A percentile compares a stretch with the other conserved stretches of the same genome.
Evolutionary conservation across 2,329 filamentous ascomycete species (phyloP).

Genomic region (Trichoderma atroviride): DNA sequence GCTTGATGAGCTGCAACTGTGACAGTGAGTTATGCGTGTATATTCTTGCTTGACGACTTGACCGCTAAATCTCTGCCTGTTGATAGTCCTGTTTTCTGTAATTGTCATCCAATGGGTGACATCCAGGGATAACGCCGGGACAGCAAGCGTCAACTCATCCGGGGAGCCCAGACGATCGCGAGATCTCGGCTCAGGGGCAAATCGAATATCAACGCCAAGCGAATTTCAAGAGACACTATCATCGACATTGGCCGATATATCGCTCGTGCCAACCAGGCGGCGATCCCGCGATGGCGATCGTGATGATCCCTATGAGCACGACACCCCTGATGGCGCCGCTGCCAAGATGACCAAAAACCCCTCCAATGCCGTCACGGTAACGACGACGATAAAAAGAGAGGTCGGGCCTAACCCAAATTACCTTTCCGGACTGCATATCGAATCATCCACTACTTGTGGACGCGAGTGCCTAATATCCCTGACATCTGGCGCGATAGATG

Average conservation of each 20-base stretch:
- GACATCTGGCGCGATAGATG: background rate
- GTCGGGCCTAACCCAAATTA: conserved; percentile 29
- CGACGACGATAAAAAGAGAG: conserved; percentile 44
- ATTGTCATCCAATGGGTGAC: conserved; percentile 65
- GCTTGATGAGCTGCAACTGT: conserved; percentile 65
- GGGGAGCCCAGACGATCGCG: conserved; percentile 25
- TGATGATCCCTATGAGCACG: conserved; percentile 22
- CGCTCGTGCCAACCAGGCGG: conserved; percentile 32
- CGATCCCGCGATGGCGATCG: conserved; percentile 31
- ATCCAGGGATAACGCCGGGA: conserved; percentile 48
- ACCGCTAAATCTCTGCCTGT: conserved; percentile 1
- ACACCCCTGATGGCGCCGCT: conserved; percentile 22
- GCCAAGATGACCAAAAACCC: background rate
- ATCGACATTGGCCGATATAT: conserved; percentile 35
- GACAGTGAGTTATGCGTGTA: conserved; percentile 51
- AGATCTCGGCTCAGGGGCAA: conserved; percentile 25
- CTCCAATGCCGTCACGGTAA: conserved; percentile 38
- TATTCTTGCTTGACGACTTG: background rate
- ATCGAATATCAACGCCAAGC: conserved; percentile 21
- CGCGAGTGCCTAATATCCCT: background rate
- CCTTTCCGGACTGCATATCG: conserved; percentile 1
- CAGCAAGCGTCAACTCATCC: conserved; percentile 32
- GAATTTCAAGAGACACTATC: conserved; percentile 28
- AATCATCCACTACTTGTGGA: background rate
- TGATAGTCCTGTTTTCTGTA: conserved; percentile 59